phyloP scores from a whole-genome alignment of 164 flowering plant genomes.

The Vitis riparia region DNA sequence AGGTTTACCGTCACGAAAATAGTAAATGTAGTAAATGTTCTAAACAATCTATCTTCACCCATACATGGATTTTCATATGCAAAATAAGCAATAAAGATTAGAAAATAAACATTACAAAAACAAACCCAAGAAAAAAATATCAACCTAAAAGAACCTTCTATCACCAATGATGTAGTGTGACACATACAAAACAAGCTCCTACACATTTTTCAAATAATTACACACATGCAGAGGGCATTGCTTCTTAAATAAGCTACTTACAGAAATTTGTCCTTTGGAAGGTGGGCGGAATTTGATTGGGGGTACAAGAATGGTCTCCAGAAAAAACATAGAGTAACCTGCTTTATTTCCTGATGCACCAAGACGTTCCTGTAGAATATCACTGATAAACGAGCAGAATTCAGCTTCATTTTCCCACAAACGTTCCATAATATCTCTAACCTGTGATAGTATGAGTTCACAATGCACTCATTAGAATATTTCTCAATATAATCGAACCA shows the following conservation, averaged over 20 bases:
- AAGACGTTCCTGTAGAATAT: constrained; percentile 47
- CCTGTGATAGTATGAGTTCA: constrained; percentile 41
- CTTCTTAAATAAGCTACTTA: constrained; percentile 33
- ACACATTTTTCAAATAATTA: not conserved
- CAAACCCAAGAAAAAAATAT: too few relatives aligned
- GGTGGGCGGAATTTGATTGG: constrained; percentile 92
- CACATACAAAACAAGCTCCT: too few relatives aligned
- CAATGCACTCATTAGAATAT: not conserved
- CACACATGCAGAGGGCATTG: not conserved
- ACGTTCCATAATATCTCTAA: constrained; percentile 38
- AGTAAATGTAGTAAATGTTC: too few relatives aligned
- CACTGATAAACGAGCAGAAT: constrained; percentile 66
- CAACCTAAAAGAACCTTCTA: too few relatives aligned
- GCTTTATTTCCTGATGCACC: constrained; percentile 20
- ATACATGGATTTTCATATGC: too few relatives aligned
- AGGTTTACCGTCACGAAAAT: too few relatives aligned
- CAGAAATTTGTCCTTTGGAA: constrained; percentile 60
- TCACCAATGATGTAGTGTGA: too few relatives aligned
- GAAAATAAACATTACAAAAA: too few relatives aligned
- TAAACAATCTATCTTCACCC: too few relatives aligned
- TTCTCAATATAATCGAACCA: too few relatives aligned
- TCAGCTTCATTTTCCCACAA: constrained; percentile 80
- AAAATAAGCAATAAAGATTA: too few relatives aligned
- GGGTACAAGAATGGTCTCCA: constrained; percentile 82
- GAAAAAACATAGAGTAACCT: constrained; percentile 70